These are phyloP conservation scores for Dioszegia aurantiaca DNA, from an alignment of 768 basidiomycete species.

Conservation along the genomic window DNA sequence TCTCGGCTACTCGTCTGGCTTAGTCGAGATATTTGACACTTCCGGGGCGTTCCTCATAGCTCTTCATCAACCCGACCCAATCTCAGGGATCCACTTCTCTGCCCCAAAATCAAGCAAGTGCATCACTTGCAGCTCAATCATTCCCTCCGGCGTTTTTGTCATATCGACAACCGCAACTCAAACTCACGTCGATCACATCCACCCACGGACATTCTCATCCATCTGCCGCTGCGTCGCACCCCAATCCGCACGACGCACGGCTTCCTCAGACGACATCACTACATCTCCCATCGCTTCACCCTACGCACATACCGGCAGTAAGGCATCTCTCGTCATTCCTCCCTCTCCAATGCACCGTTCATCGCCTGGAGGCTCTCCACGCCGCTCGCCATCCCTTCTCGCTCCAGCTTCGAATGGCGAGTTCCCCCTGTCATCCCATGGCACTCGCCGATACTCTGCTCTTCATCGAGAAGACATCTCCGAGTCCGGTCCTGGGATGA, in stretches of 20 bases:
- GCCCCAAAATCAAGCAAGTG: slow-evolving; percentile 62
- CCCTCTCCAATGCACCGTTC: slow-evolving; percentile 18
- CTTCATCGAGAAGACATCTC: slow-evolving; percentile 29
- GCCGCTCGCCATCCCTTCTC: slow-evolving; percentile 31
- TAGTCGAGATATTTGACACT: slow-evolving; percentile 32
- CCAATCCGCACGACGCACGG: not conserved
- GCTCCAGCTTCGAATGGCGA: slow-evolving; percentile 39
- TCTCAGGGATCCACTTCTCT: slow-evolving; percentile 64
- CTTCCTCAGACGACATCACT: slow-evolving; percentile 22
- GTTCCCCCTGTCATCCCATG: slow-evolving; percentile 43
- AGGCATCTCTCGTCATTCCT: slow-evolving; percentile 23
- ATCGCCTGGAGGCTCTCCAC: slow-evolving; percentile 29
- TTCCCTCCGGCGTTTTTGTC: slow-evolving; percentile 64
- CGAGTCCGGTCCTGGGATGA: not conserved
- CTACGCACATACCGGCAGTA: not conserved
- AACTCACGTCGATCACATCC: slow-evolving; percentile 66
- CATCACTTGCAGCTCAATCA: slow-evolving; percentile 66
- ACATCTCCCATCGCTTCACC: not conserved
- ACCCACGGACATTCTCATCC: slow-evolving; percentile 26
- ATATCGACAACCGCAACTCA: slow-evolving; percentile 66
- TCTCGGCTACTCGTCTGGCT: slow-evolving; percentile 17
- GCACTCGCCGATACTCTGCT: slow-evolving; percentile 30
- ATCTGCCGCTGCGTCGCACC: slow-evolving; percentile 25
- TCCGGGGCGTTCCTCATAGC: slow-evolving; percentile 54
- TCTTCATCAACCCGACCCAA: slow-evolving; percentile 56